Evolutionary conservation across 2,329 filamentous ascomycete species (phyloP), one percentile per base, ranked within the genome.

Genomic region (Magnaporthiopsis incrustans): DNA sequence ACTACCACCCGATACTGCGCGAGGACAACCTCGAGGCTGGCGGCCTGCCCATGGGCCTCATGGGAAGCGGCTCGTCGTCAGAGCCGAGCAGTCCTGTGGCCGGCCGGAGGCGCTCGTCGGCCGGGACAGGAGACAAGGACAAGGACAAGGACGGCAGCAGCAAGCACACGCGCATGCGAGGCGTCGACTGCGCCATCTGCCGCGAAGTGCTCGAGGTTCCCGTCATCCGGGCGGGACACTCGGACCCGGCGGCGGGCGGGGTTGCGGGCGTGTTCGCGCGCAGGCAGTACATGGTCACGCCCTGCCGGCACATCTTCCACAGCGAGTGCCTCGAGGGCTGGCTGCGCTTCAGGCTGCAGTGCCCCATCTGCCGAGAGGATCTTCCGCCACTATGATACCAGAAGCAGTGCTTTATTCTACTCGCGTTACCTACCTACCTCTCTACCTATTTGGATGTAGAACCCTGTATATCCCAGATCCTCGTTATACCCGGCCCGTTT

Each of bases 231-330:
- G 81, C 83, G 1, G 83, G 82, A 12, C 80, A 81, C 57, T 80
- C 82, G 58, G 82, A 83, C 12, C 75, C 76, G 0, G 68, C 77
- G 18, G 74, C 73, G 0, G 80, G 81, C 59, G 83, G 85, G 38
- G 82, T 87, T 65, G 79, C 85, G 0, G 88, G 88, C 35, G 85
- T 97, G 64, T 81, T 98, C 69, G 90, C 90, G 38, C 82, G 94
- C 66, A 85, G 93, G 61, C 82, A 85, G 69, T 98, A 98, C 77
- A 99, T 99, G 95, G 91, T 98, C 27, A 99, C 95, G 65, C 95
- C 95, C 60, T 99, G 95, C 75, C 82, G 93, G 64, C 95, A 99
- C 77, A 92, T 98, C 61, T 99, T 99, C 74, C 95, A 99, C 73
- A 95, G 88, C 64, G 81, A 83, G 38, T 99, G 95, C 75, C 78